Evolutionary conservation across 495 filamentous ascomycete species (phyloP).

Genomic region (Talaromyces ruber): DNA sequence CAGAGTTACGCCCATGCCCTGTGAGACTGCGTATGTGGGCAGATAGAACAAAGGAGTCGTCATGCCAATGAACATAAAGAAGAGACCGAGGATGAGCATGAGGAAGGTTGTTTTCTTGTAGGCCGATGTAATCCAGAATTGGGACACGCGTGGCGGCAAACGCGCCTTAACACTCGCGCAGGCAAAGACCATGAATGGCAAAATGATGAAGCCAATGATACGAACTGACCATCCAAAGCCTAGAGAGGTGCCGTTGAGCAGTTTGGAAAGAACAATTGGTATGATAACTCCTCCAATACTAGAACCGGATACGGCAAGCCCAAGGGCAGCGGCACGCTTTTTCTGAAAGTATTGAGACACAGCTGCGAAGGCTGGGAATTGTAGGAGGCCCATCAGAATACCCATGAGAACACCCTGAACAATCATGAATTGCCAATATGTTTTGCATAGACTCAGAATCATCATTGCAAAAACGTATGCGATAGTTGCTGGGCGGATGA

Average conservation of each 20-base stretch:
- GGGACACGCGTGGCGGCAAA: slow-evolving; percentile 27
- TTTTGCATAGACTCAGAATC: slow-evolving; percentile 23
- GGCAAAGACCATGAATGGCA: slow-evolving; percentile 32
- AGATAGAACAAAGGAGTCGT: slow-evolving; percentile 63
- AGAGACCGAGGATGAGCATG: slow-evolving; percentile 24
- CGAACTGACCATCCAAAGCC: slow-evolving; percentile 51
- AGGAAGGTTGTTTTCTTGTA: slow-evolving; percentile 19
- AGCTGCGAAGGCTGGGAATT: slow-evolving; percentile 12
- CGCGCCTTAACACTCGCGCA: slow-evolving; percentile 28
- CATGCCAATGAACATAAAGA: slow-evolving; percentile 59
- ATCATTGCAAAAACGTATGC: slow-evolving; percentile 30
- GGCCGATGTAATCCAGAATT: slow-evolving; percentile 29
- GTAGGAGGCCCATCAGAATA: slow-evolving; percentile 8
- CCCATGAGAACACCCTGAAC: slow-evolving; percentile 15
- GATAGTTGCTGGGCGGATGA: slow-evolving; percentile 28
- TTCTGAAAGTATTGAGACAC: slow-evolving; percentile 24
- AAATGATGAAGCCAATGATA: slow-evolving; percentile 43
- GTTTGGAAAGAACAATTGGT: slow-evolving; percentile 31
- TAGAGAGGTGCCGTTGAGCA: slow-evolving; percentile 26
- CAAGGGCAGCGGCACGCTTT: slow-evolving; percentile 47
- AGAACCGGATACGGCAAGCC: slow-evolving; percentile 12
- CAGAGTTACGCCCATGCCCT: slow-evolving; percentile 47
- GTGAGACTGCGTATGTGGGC: slow-evolving; percentile 40
- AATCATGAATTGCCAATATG: slow-evolving; percentile 20
- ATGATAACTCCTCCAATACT: slow-evolving; percentile 15